A percentile compares a stretch with the other conserved stretches of the same genome.
phyloP scores from a whole-genome alignment of 2,329 filamentous ascomycete genomes.

The Fusarium sp. region DNA sequence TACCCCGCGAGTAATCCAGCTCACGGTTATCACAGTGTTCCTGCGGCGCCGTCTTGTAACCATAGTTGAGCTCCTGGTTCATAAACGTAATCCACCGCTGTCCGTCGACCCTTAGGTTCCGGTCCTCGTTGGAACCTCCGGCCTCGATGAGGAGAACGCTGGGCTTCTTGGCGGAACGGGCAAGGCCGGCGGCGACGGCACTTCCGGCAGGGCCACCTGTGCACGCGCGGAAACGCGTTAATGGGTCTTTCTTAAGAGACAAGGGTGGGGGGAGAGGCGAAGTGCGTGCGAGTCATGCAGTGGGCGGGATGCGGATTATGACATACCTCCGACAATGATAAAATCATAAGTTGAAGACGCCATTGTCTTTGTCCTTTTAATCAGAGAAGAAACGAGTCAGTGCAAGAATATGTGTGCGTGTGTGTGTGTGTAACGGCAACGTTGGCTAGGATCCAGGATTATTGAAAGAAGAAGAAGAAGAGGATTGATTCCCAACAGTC shows the following conservation, averaged over 20 bases:
- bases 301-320: background rate
- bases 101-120: constrained; percentile 57
- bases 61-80: constrained; percentile 60
- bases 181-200: constrained; percentile 61
- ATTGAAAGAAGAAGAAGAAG: background rate
- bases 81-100: constrained; percentile 63
- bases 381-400: background rate
- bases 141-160: constrained; percentile 68
- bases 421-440: background rate
- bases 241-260: background rate
- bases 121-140: constrained; percentile 59
- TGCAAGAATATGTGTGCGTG: background rate
- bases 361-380: constrained; percentile 8
- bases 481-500: background rate
- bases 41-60: constrained; percentile 60
- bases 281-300: background rate
- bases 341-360: constrained; percentile 29
- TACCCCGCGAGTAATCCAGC: constrained; percentile 59
- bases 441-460: background rate
- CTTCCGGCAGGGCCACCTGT: constrained; percentile 64
- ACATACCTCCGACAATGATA: constrained; percentile 38
- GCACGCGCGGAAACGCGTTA: background rate
- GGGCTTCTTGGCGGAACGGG: constrained; percentile 56
- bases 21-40: constrained; percentile 53
- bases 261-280: background rate